Base-by-base conservation (phyloP, 768 basidiomycete species). In the Phanerochaete sordida region DNA sequence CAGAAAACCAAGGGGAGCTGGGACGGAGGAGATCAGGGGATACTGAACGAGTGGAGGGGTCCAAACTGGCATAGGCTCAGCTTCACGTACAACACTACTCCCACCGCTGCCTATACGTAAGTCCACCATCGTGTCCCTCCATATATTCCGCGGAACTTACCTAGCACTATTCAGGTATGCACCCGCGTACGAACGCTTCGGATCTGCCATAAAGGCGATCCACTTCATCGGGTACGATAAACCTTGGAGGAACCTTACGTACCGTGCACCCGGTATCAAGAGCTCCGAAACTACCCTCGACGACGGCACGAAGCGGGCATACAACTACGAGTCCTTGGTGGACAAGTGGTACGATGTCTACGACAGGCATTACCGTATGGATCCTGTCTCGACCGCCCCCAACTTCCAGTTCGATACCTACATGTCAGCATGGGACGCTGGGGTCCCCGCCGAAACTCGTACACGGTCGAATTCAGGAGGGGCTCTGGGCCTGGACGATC, bases 11-110 rank as follows among this genome's bases (percentile, higher is more conserved):
- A 88, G 66, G 96, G 95, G 16, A 89, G 87, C 47, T 98, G 95
- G 89, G 96, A 98, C 68, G 97, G 97, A 9, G 97, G 94, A n/a
- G 97, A 99, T 75, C 97, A 99, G 73, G 97, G 97, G 16, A 77
- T 98, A 62, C 81, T 98, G 64, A 98, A 98, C 68, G 95, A 98
- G 77, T 98, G 95, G 95, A 80, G 90, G 65, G 86, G 88, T 31
- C 73, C 72, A 21, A 73, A 91, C 69, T 99, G 97, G 97, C 85
- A 97, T 67, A 83, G 94, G 66, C 86, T 99, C 65, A 94, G 94
- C 71, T 99, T 98, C 75, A 93, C 88, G 44, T 99, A 97, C 77
- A 99, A 99, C 74, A 97, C 95, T 16, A 98, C 97, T 2, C 97
- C 97, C 19, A 94, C 94, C 15, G 94, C 96, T 60, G 93, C 89